Percentiles rank a stretch among this genome's conserved stretches.
Conservation (phyloP, 2,329 filamentous ascomycete genomes). For the Herpotrichia juniperi region DNA sequence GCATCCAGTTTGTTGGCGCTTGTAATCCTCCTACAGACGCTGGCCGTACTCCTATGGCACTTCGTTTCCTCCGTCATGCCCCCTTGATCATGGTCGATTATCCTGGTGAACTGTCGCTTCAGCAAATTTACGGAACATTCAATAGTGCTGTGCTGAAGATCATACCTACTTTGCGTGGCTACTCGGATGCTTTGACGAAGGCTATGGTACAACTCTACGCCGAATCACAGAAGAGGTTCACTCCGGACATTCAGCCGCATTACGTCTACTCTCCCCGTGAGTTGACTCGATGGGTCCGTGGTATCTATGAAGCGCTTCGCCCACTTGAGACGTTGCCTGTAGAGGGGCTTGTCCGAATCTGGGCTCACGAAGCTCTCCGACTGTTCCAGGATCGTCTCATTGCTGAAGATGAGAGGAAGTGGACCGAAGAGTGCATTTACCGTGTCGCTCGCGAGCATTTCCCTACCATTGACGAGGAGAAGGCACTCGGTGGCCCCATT, state of each 20-base stretch:
- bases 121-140: constrained; percentile 98
- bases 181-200: constrained; percentile 90
- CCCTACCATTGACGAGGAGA: constrained; percentile 90
- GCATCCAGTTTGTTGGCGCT: constrained; percentile 98
- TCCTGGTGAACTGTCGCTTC: constrained; percentile 90
- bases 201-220: constrained; percentile 98
- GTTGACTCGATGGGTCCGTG: constrained; percentile 94
- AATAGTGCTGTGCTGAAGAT: constrained; percentile 97
- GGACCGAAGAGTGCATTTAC: constrained; percentile 88
- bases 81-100: constrained; percentile 99
- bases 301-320: constrained; percentile 94
- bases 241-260: constrained; percentile 94
- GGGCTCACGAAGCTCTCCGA: constrained; percentile 95
- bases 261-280: constrained; percentile 99
- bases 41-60: constrained; percentile 91
- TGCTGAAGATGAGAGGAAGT: constrained; percentile 88
- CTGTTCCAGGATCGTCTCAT: constrained; percentile 98
- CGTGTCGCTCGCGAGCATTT: constrained; percentile 90
- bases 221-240: constrained; percentile 93
- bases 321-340: constrained; percentile 86
- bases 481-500: constrained; percentile 89
- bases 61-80: constrained; percentile 92
- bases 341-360: constrained; percentile 93
- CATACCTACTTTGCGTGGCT: constrained; percentile 90
- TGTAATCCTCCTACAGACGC: constrained; percentile 98